Evolutionary conservation across 2,329 filamentous ascomycete species (phyloP).

Genomic region (Fusarium torreyae): DNA sequence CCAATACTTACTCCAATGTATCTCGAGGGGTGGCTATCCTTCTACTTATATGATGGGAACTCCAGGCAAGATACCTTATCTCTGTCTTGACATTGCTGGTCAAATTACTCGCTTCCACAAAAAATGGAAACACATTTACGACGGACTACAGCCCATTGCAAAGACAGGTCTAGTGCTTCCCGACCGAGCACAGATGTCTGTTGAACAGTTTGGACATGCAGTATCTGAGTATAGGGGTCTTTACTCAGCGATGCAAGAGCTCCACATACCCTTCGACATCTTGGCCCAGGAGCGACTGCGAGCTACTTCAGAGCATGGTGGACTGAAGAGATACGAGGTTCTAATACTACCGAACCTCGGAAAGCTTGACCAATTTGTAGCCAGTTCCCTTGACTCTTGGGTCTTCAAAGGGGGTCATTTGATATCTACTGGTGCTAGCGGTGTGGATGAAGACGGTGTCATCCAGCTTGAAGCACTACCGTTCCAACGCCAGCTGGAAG

Average conservation of each 20-base stretch:
- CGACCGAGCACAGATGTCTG: not conserved
- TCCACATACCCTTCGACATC: not conserved
- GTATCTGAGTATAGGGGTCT: conserved; percentile 1
- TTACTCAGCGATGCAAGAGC: not conserved
- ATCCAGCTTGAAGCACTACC: not conserved
- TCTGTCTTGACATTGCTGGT: not conserved
- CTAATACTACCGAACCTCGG: not conserved
- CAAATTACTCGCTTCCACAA: not conserved
- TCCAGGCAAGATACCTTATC: conserved; percentile 1
- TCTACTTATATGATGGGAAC: conserved; percentile 9
- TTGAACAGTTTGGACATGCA: not conserved
- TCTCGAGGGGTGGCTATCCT: not conserved
- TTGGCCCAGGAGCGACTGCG: not conserved
- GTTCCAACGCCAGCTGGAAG: not conserved
- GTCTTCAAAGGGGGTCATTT: not conserved
- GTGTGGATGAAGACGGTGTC: not conserved
- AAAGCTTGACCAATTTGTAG: not conserved
- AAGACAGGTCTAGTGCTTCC: not conserved
- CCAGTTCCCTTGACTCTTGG: not conserved
- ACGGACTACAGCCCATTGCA: not conserved
- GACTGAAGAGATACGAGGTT: not conserved
- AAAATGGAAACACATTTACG: not conserved
- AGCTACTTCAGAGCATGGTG: not conserved
- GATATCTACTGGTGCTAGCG: not conserved
- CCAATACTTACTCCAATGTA: not conserved